Percentiles rank a stretch among this genome's conserved stretches.
These are phyloP conservation scores for Rosa hybrid DNA, from an alignment of 331 rosid species.

Conservation along the genomic window DNA sequence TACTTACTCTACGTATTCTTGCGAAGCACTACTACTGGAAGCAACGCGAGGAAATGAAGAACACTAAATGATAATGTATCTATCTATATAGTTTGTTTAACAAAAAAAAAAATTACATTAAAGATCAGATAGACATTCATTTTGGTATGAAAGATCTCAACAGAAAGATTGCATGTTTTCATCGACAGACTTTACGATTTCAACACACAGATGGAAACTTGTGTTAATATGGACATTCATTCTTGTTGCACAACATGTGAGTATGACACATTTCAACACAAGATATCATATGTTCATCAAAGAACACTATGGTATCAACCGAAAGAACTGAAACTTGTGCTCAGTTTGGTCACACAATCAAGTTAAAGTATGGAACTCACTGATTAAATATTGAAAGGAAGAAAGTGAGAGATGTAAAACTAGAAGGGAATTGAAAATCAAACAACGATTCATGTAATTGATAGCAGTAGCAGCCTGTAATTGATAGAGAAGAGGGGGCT, in stretches of 20 bases:
- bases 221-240: background rate
- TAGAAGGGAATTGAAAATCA: slow-evolving; percentile 15
- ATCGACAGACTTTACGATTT: background rate
- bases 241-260: background rate
- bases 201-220: slow-evolving; percentile 2
- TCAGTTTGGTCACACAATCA: background rate
- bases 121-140: background rate
- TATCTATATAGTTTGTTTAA: background rate
- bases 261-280: background rate
- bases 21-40: no score
- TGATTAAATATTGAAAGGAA: slow-evolving; percentile 36
- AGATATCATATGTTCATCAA: background rate
- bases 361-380: background rate
- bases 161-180: background rate
- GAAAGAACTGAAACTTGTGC: background rate
- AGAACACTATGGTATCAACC: background rate
- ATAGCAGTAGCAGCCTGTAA: background rate
- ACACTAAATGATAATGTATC: background rate
- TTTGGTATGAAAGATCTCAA: background rate
- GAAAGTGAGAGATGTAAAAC: slow-evolving; percentile 16
- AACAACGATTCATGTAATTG: slow-evolving; percentile 5
- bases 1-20: no score
- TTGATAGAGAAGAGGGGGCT: background rate
- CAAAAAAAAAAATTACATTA: background rate
- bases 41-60: no score